Evolutionary conservation across 2,329 filamentous ascomycete species (phyloP), one percentile per base, ranked within the genome.

Genomic region (Bimuria novae-zelandiae): DNA sequence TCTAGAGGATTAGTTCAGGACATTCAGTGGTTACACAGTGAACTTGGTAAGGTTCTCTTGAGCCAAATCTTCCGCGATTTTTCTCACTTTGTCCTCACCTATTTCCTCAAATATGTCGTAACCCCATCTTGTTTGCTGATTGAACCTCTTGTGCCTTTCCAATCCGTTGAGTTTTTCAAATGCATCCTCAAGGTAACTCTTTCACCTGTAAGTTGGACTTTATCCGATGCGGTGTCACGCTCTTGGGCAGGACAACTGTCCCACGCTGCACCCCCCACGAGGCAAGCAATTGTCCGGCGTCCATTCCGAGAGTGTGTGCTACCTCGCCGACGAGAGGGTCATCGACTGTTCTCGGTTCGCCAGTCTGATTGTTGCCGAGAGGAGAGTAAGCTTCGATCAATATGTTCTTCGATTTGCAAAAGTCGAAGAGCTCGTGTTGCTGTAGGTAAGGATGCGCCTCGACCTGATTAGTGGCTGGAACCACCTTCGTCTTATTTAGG

Each of bases 181-280:
- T 75, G 93, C 89, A 39, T 89, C 88, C 7, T 82, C 80, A 3
- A n/a, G 83, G 86, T 70, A 94, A 76, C 49, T 83, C 78, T 83
- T 90, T 84, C 14, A 65, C 59, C 69, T 87, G 82, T 62, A 85
- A 88, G 79, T 95, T 94, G 57, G 77, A 83, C 73, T 88, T 80
- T 67, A 95, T 91, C 32, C 90, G 83, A 49, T 79, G 79, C 59
- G 85, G 82, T 58, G 84, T 91, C 50, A 92, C 87, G 46, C 84
- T 89, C 81, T 95, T 95, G 60, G 90, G 90, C 65, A 95, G 89
- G 44, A 95, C 89, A 57, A 85, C 88, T 79, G 87, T 90, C 54
- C 88, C 89, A 71, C 90, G 86, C 70, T 88, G 84, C 52, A 93
- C 76, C 56, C 89, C 90, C 89, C 90, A 95, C 61, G 84, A 79